Evolutionary conservation across 1,284 basidiomycete species (phyloP), one percentile per base, ranked within the genome.

Genomic region (Tremellales sp.): DNA sequence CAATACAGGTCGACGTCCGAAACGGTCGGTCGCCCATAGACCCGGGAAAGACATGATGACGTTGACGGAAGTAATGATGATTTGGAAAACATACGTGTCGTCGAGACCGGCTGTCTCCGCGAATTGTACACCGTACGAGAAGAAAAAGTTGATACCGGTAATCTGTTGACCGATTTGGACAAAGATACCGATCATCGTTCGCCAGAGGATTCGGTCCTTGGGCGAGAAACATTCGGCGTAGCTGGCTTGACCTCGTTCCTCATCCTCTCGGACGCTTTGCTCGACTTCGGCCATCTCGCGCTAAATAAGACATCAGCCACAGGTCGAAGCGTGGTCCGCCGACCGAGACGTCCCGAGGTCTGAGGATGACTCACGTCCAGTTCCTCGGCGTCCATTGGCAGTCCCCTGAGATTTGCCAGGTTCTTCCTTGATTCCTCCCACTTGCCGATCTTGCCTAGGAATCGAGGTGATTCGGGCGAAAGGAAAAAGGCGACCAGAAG

Each of bases 1-100:
- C 35, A 79, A 73, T 29, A 77, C 69, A 12, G 71, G 65, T 45
- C 78, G 70, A 25, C 78, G 73, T 40, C 77, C 77, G 42, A 70
- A 53, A 42, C 67, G 60, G 63, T 79, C 77, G 40, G 75, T 73
- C 36, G 67, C 61, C 45, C 60, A 46, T 46, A 74, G 64, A 56
- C 72, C 71, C 36, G 69, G 70, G 65, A 72, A 70, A 7, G 70
- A 72, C 57, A 70, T 62, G 53, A 54, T 53, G 56, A 73, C 64
- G 62, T 74, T 74, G 65, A 75, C 73, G 29, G 69, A 70, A 24
- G 73, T 69, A 24, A 77, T 66, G 58, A 76, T 76, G 64, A 76
- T 75, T 49, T 75, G 74, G 53, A 73, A 76, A 51, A 75, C 64
- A 62, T 73, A 75, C 25, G 67, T 62, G 56, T 75, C 48, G 51